Evolutionary conservation across 1,284 basidiomycete genomes (phyloP).

Genomic region (Pterulicium gracile): DNA sequence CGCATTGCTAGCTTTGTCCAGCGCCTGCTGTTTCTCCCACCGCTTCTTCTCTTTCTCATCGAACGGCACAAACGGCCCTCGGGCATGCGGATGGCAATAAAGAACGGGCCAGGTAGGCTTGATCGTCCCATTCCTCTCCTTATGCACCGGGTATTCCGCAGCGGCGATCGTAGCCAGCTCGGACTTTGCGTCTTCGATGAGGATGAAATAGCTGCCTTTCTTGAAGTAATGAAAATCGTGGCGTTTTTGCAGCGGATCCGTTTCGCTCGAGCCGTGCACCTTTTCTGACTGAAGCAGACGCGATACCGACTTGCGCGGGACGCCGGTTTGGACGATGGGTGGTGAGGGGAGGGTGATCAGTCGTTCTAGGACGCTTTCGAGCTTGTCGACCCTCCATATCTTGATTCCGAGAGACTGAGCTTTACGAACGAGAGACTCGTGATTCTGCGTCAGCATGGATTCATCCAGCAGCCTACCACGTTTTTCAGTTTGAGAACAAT

Average conservation of each 20-base stretch:
- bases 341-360: conserved; percentile 32
- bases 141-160: conserved; percentile 49
- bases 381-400: conserved; percentile 75
- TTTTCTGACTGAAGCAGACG: conserved; percentile 81
- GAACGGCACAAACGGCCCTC: conserved; percentile 64
- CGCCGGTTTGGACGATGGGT: conserved; percentile 15
- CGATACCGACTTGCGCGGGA: conserved; percentile 30
- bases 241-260: conserved; percentile 81
- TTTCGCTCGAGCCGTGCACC: conserved; percentile 82
- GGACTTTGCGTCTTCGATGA: conserved; percentile 85
- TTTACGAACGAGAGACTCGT: conserved; percentile 54
- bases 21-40: conserved; percentile 45
- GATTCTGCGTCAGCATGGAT: conserved; percentile 7
- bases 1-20: conserved; percentile 37
- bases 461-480: no score
- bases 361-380: conserved; percentile 62
- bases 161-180: conserved; percentile 65
- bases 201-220: conserved; percentile 68
- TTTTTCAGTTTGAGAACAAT: no score
- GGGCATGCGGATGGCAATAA: conserved; percentile 57
- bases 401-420: conserved; percentile 77
- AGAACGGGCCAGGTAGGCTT: conserved; percentile 59
- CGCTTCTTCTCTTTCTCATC: conserved; percentile 61
- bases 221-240: conserved; percentile 88
- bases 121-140: conserved; percentile 34